phyloP scores from a whole-genome alignment of 139 green algal genomes.

The Chlorella sp. region DNA sequence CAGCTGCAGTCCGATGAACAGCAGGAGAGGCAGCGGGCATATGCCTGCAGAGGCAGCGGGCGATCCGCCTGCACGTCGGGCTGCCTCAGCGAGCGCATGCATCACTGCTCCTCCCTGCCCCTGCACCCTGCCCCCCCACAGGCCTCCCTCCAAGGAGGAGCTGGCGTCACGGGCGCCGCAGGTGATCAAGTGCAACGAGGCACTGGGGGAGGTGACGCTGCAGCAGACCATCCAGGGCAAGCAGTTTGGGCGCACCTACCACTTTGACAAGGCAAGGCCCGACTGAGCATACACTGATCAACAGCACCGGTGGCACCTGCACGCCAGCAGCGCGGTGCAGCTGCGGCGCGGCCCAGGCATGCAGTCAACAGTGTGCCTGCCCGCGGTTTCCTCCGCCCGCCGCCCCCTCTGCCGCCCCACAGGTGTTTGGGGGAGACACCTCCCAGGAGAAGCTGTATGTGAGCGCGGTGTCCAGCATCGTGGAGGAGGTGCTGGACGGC shows the following conservation, averaged over 20 bases:
- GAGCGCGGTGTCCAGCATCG: constrained; percentile 85
- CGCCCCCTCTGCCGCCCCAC: no score
- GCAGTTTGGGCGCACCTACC: constrained; percentile 83
- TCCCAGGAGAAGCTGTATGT: constrained; percentile 89
- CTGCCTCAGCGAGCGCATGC: neutral
- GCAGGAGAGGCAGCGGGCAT: neutral
- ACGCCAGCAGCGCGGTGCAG: neutral
- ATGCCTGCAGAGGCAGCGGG: neutral
- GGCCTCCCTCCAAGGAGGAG: constrained; percentile 82
- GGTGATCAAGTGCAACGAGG: constrained; percentile 86
- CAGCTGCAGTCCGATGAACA: neutral
- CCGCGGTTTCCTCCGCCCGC: no score
- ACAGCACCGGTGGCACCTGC: neutral
- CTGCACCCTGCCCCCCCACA: constrained; percentile 24
- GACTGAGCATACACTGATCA: no score
- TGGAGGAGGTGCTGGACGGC: constrained; percentile 93
- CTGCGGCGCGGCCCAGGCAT: neutral
- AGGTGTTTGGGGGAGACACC: constrained; percentile 87
- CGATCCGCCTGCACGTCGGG: no score
- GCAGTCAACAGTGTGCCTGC: no score
- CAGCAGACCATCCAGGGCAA: constrained; percentile 79
- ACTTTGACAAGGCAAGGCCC: constrained; percentile 92
- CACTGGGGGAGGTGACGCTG: constrained; percentile 76
- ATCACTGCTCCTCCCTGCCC: neutral
- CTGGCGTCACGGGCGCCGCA: constrained; percentile 57